These are phyloP conservation scores for Chaetothyriales sp. DNA, from an alignment of 2,329 filamentous ascomycete species.

Conservation along the genomic window DNA sequence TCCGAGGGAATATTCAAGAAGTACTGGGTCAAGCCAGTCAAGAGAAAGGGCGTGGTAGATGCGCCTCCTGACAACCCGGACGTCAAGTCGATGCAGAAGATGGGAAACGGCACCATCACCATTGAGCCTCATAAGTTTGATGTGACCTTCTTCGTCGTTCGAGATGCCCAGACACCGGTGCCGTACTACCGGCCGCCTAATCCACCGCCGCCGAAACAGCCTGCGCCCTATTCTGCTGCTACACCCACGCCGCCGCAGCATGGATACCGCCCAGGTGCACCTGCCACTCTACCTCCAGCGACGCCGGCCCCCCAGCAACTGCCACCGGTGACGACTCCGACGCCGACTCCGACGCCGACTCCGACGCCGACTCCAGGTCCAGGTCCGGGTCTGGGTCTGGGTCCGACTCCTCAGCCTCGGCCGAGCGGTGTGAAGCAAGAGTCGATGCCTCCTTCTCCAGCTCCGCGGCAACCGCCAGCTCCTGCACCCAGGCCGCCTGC, in stretches of 20 bases:
- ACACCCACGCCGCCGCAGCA: slow-evolving; percentile 22
- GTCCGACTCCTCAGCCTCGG: slow-evolving; percentile 1
- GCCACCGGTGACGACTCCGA: slow-evolving; percentile 1
- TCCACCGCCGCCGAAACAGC: slow-evolving; percentile 11
- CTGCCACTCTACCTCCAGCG: slow-evolving; percentile 13
- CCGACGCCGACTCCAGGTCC: slow-evolving; percentile 3
- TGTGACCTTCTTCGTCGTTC: slow-evolving; percentile 42
- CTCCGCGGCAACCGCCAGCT: slow-evolving; percentile 1
- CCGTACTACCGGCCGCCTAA: slow-evolving; percentile 13
- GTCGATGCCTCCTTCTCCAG: not conserved
- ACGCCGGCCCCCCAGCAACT: slow-evolving; percentile 2
- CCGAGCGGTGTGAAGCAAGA: not conserved
- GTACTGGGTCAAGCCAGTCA: slow-evolving; percentile 46
- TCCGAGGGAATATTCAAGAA: slow-evolving; percentile 40
- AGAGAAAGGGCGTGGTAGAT: slow-evolving; percentile 38
- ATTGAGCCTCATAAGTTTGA: slow-evolving; percentile 53
- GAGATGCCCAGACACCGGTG: slow-evolving; percentile 32
- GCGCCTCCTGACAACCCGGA: slow-evolving; percentile 34
- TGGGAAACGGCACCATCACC: slow-evolving; percentile 45
- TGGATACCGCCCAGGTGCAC: slow-evolving; percentile 18
- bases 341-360: slow-evolving; percentile 1
- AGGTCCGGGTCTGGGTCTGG: too few species aligned
- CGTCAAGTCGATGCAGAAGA: slow-evolving; percentile 39
- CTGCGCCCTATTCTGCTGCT: slow-evolving; percentile 23
- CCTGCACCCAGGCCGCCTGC: slow-evolving; percentile 7